These are phyloP conservation scores for Boletus vinaceobasis DNA, from an alignment of 768 basidiomycete genomes.

Conservation along the genomic window DNA sequence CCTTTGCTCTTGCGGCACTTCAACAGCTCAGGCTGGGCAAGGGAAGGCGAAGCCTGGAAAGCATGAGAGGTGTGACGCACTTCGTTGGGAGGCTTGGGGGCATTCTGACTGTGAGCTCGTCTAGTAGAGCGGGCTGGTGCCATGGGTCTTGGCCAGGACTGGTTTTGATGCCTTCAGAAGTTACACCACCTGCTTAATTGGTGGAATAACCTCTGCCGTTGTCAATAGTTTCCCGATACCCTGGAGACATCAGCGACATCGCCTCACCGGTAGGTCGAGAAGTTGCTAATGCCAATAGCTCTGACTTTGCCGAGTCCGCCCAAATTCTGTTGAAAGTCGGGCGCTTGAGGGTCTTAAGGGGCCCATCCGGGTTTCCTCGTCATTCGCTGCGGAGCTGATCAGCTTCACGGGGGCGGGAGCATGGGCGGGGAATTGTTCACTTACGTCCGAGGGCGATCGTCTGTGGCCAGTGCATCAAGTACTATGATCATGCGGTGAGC, in stretches of 20 bases:
- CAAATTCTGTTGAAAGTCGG: conserved; percentile 5
- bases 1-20: conserved; percentile 57
- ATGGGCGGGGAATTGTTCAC: background rate
- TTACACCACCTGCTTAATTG: conserved; percentile 65
- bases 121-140: conserved; percentile 69
- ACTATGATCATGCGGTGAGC: background rate
- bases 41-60: conserved; percentile 49
- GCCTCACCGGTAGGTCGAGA: conserved; percentile 17
- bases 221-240: conserved; percentile 36
- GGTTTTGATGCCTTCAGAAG: conserved; percentile 21
- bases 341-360: background rate
- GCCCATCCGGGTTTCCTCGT: background rate
- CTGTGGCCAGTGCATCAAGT: conserved; percentile 3
- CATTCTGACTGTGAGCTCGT: conserved; percentile 40
- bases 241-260: background rate
- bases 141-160: conserved; percentile 62
- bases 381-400: background rate
- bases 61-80: too few relatives aligned
- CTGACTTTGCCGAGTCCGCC: conserved; percentile 24
- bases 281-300: conserved; percentile 42
- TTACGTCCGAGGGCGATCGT: conserved; percentile 1
- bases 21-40: conserved; percentile 49
- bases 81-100: conserved; percentile 28
- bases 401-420: background rate
- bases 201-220: conserved; percentile 53